Evolutionary conservation across 768 basidiomycete genomes (phyloP).

Genomic region (Rhizopogon rudus): DNA sequence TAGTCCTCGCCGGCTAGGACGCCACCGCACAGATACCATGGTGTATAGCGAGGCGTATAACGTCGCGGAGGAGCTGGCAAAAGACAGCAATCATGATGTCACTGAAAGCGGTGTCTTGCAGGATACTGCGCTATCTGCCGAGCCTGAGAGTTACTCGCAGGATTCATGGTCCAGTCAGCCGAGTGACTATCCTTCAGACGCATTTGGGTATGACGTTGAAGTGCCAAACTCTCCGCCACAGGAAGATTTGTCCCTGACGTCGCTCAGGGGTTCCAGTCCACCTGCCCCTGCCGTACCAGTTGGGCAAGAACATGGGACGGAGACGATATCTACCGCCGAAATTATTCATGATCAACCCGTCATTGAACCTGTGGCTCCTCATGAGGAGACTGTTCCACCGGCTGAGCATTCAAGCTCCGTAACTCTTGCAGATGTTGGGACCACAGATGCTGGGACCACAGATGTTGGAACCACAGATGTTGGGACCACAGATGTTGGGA

Average conservation of each 20-base stretch:
- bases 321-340: not conserved
- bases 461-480: too few species aligned
- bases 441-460: too few species aligned
- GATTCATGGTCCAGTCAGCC: constrained; percentile 10
- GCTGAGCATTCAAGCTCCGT: not conserved
- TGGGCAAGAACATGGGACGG: constrained; percentile 1
- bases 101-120: constrained; percentile 4
- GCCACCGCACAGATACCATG: constrained; percentile 73
- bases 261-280: constrained; percentile 15
- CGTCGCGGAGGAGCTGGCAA: constrained; percentile 35
- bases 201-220: constrained; percentile 16
- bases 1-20: constrained; percentile 43
- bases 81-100: constrained; percentile 6
- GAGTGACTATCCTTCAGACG: not conserved
- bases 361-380: not conserved
- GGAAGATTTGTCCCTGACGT: constrained; percentile 21
- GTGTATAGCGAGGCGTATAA: constrained; percentile 46
- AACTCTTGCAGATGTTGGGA: not conserved
- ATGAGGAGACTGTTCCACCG: not conserved
- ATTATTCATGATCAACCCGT: not conserved
- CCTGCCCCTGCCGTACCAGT: not conserved
- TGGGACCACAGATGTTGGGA: too few species aligned
- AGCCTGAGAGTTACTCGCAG: constrained; percentile 7
- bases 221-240: constrained; percentile 25
- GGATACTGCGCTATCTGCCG: constrained; percentile 5